Evolutionary conservation across 2,329 filamentous ascomycete species (phyloP).

Genomic region (Trichoderma hamatum): DNA sequence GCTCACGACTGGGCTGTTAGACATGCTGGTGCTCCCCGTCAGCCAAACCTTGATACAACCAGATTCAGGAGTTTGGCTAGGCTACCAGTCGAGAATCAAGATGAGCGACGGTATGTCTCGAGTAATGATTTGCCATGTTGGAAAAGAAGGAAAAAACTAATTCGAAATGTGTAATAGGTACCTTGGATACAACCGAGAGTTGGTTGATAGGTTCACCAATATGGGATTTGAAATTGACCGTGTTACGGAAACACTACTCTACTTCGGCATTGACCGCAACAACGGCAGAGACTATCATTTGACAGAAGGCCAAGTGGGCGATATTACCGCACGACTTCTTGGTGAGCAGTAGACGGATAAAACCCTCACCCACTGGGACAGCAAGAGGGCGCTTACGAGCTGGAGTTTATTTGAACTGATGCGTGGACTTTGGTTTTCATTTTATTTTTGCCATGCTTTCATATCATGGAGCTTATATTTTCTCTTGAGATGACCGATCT

Average conservation of each 20-base stretch:
- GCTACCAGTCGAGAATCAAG: conserved; percentile 34
- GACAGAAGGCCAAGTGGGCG: conserved; percentile 88
- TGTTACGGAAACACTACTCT: conserved; percentile 84
- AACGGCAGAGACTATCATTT: conserved; percentile 79
- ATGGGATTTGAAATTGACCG: conserved; percentile 91
- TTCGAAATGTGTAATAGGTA: conserved; percentile 60
- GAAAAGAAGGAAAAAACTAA: conserved; percentile 1
- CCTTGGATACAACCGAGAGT: conserved; percentile 80
- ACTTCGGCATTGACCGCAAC: conserved; percentile 78
- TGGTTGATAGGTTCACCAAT: conserved; percentile 79
- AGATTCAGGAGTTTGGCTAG: conserved; percentile 56
- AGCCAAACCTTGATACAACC: conserved; percentile 40
- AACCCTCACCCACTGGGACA: background rate
- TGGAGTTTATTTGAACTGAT: background rate
- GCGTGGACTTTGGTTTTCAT: background rate
- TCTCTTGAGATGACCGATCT: background rate
- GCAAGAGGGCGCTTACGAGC: background rate
- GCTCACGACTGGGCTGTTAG: conserved; percentile 90
- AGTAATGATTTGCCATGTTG: background rate
- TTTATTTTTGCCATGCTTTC: background rate
- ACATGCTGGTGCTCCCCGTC: conserved; percentile 73
- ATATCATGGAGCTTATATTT: background rate
- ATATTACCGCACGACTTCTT: conserved; percentile 82
- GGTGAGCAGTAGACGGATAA: conserved; percentile 63
- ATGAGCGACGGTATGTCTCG: conserved; percentile 37